Percentiles rank a stretch among this genome's conserved stretches.
These are phyloP conservation scores for Tulasnella sp. DNA, from an alignment of 768 basidiomycete species.

Conservation along the genomic window DNA sequence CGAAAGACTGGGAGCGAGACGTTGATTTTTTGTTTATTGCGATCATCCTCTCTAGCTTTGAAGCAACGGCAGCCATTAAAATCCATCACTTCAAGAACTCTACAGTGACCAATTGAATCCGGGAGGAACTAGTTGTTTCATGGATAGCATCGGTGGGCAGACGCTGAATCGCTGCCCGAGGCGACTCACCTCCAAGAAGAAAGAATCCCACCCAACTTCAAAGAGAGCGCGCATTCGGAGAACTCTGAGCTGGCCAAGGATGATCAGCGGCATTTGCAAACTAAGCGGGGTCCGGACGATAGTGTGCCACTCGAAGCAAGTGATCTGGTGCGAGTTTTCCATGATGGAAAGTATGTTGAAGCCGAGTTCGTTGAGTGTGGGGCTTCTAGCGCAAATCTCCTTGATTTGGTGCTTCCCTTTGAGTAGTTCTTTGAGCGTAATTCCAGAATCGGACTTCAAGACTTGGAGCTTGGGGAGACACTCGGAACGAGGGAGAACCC, in stretches of 20 bases:
- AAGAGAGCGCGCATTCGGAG: conserved; percentile 8
- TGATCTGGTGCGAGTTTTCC: neutral
- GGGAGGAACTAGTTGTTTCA: neutral
- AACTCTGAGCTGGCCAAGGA: neutral
- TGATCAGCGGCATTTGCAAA: neutral
- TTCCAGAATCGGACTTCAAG: neutral
- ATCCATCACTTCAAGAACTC: neutral
- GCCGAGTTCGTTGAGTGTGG: conserved; percentile 6
- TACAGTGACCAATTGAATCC: neutral
- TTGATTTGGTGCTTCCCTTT: neutral
- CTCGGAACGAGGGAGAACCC: neutral
- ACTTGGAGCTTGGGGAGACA: neutral
- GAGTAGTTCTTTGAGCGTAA: neutral
- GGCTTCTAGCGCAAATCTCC: conserved; percentile 1
- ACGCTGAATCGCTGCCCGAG: neutral
- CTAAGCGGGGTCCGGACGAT: neutral
- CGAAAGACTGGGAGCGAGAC: neutral
- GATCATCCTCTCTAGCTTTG: conserved; percentile 12
- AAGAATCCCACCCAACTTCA: conserved; percentile 6
- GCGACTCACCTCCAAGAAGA: conserved; percentile 4
- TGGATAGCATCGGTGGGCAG: neutral
- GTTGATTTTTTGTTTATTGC: neutral
- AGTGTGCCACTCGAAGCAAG: neutral
- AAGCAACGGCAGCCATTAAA: conserved; percentile 1
- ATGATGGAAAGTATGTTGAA: neutral